Conservation (phyloP, 164 flowering plant species). For the Vitis riparia region DNA sequence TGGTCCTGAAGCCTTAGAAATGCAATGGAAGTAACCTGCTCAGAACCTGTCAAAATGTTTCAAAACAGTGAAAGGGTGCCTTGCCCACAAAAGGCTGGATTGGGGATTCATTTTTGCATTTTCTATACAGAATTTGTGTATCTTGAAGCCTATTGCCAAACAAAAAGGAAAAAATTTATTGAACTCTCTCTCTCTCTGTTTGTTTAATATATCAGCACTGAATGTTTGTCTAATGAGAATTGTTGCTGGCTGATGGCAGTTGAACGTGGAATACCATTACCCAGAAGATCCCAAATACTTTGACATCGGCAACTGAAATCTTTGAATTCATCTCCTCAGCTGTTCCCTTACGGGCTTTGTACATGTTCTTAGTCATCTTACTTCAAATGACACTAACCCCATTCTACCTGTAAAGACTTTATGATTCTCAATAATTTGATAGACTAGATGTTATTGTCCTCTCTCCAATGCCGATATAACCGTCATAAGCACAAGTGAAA, state of each 20-base stretch:
- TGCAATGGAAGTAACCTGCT: too few relatives aligned
- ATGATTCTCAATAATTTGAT: conserved; percentile 12
- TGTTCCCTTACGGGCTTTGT: not conserved
- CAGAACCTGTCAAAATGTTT: too few relatives aligned
- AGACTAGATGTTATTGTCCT: conserved; percentile 8
- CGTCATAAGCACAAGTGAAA: too few relatives aligned
- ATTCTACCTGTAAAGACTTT: conserved; percentile 10
- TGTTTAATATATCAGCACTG: not conserved
- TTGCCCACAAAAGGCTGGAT: too few relatives aligned
- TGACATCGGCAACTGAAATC: conserved; percentile 28
- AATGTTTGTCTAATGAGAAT: not conserved
- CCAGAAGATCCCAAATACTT: conserved; percentile 50
- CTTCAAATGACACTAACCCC: conserved; percentile 20
- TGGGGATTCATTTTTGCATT: too few relatives aligned
- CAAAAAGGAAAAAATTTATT: too few relatives aligned
- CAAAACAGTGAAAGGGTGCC: too few relatives aligned
- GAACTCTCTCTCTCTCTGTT: not conserved
- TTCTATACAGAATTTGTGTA: too few relatives aligned
- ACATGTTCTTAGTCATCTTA: conserved; percentile 9
- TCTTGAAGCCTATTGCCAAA: too few relatives aligned
- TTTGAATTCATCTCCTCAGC: not conserved
- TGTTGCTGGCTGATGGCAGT: conserved; percentile 21
- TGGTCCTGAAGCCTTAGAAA: too few relatives aligned
- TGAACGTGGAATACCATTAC: conserved; percentile 47
- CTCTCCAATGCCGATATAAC: not conserved